Conservation (phyloP, 2,329 filamentous ascomycete species). For the Aspergillus sp. region DNA sequence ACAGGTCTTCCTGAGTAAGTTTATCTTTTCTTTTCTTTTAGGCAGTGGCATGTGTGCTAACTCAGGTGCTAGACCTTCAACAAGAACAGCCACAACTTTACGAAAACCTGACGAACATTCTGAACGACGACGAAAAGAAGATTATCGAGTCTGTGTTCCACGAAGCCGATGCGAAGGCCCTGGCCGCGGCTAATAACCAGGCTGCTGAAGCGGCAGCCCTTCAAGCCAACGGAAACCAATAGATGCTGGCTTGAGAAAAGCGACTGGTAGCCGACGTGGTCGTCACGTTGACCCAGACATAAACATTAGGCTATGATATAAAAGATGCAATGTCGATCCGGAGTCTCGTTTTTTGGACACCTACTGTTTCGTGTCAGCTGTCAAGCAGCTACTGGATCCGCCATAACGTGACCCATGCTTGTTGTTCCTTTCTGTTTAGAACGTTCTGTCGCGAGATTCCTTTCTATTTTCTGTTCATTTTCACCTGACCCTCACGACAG, state of each 20-base stretch:
- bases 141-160: slow-evolving; percentile 77
- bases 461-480: slow-evolving; percentile 8
- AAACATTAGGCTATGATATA: slow-evolving; percentile 16
- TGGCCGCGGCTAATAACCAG: slow-evolving; percentile 41
- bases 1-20: slow-evolving; percentile 76
- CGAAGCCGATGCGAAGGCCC: slow-evolving; percentile 61
- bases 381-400: slow-evolving; percentile 21
- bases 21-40: neutral
- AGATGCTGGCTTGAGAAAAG: slow-evolving; percentile 17
- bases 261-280: slow-evolving; percentile 19
- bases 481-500: slow-evolving; percentile 16
- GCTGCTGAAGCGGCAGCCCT: slow-evolving; percentile 36
- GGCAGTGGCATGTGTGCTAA: slow-evolving; percentile 28
- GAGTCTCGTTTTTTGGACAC: slow-evolving; percentile 13
- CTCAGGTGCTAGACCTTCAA: slow-evolving; percentile 67
- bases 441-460: slow-evolving; percentile 8
- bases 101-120: slow-evolving; percentile 71
- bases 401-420: slow-evolving; percentile 27
- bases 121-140: slow-evolving; percentile 76
- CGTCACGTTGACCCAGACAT: slow-evolving; percentile 18
- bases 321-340: slow-evolving; percentile 19
- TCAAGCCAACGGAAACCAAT: slow-evolving; percentile 37
- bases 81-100: slow-evolving; percentile 90
- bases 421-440: slow-evolving; percentile 21
- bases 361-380: slow-evolving; percentile 11